A percentile compares a stretch with the other conserved stretches of the same genome.
These are phyloP conservation scores for Saxophila tyrrhenica DNA, from an alignment of 495 filamentous ascomycete genomes.

Conservation along the genomic window DNA sequence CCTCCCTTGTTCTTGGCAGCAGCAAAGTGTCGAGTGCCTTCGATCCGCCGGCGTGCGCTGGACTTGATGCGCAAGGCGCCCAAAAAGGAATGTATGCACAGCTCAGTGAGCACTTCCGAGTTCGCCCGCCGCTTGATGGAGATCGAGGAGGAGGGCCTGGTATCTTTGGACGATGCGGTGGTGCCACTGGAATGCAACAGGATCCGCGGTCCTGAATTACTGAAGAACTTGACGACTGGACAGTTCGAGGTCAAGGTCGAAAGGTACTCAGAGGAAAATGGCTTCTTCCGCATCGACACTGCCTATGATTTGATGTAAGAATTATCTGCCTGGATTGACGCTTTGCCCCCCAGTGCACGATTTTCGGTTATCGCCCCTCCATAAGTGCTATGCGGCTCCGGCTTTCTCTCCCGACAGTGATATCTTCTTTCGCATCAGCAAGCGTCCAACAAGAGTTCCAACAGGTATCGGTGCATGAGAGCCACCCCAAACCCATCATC, in stretches of 20 bases:
- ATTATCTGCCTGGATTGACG: too few species aligned
- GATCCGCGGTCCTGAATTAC: neutral
- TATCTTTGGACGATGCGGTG: neutral
- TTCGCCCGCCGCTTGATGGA: conserved; percentile 6
- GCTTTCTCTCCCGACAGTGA: too few species aligned
- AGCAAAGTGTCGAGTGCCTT: conserved; percentile 15
- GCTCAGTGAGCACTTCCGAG: neutral
- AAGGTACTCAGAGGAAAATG: neutral
- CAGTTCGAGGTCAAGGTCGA: neutral
- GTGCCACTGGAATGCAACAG: neutral
- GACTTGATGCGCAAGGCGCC: conserved; percentile 10
- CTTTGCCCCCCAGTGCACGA: too few species aligned
- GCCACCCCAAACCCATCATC: too few species aligned
- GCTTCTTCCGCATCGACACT: neutral
- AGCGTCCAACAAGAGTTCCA: too few species aligned
- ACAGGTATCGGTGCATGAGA: too few species aligned
- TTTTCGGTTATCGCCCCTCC: too few species aligned
- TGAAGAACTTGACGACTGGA: neutral
- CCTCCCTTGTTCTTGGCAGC: conserved; percentile 11
- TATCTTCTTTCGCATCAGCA: too few species aligned
- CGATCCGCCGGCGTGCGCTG: conserved; percentile 9
- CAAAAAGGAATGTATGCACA: conserved; percentile 11
- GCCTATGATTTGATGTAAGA: neutral
- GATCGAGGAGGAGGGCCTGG: conserved; percentile 13
- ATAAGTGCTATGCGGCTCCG: too few species aligned